A percentile compares a stretch with the other conserved stretches of the same genome.
phyloP scores from a whole-genome alignment of 148 eudicot species.

The Chenopodium quinoa region DNA sequence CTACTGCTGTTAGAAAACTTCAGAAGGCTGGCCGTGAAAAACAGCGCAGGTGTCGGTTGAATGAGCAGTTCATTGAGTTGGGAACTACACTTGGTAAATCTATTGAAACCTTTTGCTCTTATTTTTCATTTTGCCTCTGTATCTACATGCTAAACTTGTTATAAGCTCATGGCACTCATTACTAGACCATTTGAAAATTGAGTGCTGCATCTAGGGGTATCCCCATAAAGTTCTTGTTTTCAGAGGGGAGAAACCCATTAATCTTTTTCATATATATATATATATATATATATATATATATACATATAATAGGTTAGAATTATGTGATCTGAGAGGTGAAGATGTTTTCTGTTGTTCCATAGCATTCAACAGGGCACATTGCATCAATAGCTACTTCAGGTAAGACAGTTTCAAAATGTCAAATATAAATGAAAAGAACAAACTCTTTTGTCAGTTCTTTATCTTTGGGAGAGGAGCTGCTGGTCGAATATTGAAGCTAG shows the following conservation, averaged over 20 bases:
- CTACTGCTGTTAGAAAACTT: slow-evolving; percentile 42
- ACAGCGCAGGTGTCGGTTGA: slow-evolving; percentile 78
- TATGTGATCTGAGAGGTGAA: neutral
- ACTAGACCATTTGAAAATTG: neutral
- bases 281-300: too few species aligned
- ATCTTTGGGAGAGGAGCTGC: neutral
- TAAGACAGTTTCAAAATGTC: neutral
- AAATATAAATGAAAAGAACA: neutral
- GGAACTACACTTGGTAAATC: slow-evolving; percentile 65
- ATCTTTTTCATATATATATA: neutral
- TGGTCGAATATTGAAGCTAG: neutral
- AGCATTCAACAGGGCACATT: neutral
- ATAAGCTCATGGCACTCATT: neutral
- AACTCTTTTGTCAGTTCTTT: neutral
- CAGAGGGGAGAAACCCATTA: neutral
- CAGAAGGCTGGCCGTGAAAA: slow-evolving; percentile 92
- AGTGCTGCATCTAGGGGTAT: neutral
- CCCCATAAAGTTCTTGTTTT: neutral
- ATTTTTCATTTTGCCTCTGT: neutral
- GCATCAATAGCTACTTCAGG: neutral
- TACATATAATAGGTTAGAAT: neutral
- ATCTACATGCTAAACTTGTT: neutral
- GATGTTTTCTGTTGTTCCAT: neutral
- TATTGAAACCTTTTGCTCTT: neutral
- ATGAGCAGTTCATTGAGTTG: slow-evolving; percentile 76